phyloP scores from a whole-genome alignment of 192 early-diverging fungal genomes.

The Podochytrium sp. region DNA sequence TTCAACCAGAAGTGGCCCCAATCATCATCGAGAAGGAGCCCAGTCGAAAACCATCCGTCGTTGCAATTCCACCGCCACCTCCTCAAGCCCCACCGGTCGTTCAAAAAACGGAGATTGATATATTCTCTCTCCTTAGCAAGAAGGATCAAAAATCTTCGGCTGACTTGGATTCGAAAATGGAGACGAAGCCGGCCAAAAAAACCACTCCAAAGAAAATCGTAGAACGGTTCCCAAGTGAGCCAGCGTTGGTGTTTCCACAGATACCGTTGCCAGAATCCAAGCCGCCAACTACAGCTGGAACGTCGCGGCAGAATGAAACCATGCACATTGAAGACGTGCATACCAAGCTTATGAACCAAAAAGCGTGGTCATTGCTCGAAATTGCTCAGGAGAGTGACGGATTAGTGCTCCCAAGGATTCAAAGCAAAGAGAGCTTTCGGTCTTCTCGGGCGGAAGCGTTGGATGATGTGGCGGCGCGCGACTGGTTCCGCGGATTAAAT shows the following conservation, averaged over 20 bases:
- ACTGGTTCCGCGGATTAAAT: constrained; percentile 51
- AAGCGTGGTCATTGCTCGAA: constrained; percentile 33
- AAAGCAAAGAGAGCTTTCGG: too few species aligned
- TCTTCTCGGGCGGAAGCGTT: neutral
- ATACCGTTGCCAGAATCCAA: too few species aligned
- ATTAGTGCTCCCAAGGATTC: too few species aligned
- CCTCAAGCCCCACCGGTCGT: too few species aligned
- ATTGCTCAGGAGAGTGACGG: constrained; percentile 5
- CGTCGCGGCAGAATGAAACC: neutral
- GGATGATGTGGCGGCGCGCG: constrained; percentile 25
- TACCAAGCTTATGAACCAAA: constrained; percentile 7
- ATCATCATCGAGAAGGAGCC: too few species aligned
- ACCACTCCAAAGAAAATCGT: neutral
- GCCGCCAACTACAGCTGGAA: too few species aligned
- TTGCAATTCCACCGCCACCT: neutral
- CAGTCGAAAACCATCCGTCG: neutral
- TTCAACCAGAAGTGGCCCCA: too few species aligned
- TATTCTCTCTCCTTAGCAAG: too few species aligned
- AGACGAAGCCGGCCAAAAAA: neutral
- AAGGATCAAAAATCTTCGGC: too few species aligned
- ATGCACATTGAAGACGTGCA: constrained; percentile 14
- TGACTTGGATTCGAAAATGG: neutral
- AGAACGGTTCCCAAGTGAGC: neutral
- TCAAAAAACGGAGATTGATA: too few species aligned
- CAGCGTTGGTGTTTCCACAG: neutral